Evolutionary conservation across 495 filamentous ascomycete genomes (phyloP).

Genomic region (Daldinia loculata): DNA sequence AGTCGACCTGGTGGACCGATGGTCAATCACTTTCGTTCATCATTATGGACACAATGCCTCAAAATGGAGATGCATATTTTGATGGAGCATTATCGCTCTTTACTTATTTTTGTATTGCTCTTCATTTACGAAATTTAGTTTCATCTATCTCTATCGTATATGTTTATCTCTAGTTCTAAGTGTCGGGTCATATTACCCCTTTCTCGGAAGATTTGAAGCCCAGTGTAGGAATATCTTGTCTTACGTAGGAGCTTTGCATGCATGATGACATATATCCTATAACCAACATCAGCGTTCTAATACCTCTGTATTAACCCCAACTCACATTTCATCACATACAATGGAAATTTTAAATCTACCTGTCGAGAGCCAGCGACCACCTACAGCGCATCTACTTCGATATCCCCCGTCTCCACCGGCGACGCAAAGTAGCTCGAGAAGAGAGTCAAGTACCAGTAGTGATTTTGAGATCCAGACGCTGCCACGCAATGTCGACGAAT

Average conservation of each 20-base stretch:
- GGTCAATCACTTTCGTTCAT: constrained; percentile 7
- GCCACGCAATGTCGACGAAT: constrained; percentile 24
- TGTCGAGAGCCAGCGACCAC: constrained; percentile 11
- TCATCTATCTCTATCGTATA: background rate
- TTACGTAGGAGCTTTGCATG: constrained; percentile 22
- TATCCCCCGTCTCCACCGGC: constrained; percentile 40
- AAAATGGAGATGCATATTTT: constrained; percentile 18
- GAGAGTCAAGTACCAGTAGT: constrained; percentile 26
- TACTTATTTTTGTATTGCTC: background rate
- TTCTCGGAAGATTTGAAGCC: constrained; percentile 1
- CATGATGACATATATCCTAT: constrained; percentile 25
- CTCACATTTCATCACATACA: background rate
- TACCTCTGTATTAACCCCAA: background rate
- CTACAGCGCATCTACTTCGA: constrained; percentile 8
- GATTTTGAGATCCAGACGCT: constrained; percentile 18
- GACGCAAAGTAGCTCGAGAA: constrained; percentile 39
- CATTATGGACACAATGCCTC: constrained; percentile 15
- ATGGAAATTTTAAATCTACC: constrained; percentile 32
- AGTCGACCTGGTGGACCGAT: constrained; percentile 10
- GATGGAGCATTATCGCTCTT: background rate
- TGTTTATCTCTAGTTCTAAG: background rate
- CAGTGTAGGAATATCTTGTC: constrained; percentile 11
- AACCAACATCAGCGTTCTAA: constrained; percentile 19
- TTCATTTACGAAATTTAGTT: background rate
- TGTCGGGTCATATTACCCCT: constrained; percentile 9